Percentiles rank a stretch among this genome's conserved stretches.
Conservation (phyloP, 805 yeast genomes). For the Metschnikowia reukaufii region DNA sequence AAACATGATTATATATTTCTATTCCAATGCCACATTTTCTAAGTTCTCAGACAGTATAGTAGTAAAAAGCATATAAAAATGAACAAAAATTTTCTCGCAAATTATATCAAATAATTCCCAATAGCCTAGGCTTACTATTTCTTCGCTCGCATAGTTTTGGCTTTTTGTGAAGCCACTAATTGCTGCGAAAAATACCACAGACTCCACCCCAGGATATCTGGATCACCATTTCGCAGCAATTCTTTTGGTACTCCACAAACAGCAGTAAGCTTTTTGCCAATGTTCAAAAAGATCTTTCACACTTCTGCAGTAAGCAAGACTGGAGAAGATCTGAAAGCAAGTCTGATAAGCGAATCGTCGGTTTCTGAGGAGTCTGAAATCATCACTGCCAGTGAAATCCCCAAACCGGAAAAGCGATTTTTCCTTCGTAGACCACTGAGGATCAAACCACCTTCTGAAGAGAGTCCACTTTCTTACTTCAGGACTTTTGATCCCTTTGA, state of each 20-base stretch:
- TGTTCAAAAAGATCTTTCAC: constrained; percentile 18
- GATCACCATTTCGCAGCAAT: constrained; percentile 7
- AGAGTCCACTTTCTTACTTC: constrained; percentile 2
- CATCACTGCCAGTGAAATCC: constrained; percentile 8
- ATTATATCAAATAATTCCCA: too few species aligned
- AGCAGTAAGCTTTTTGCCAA: constrained; percentile 7
- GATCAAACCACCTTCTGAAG: neutral
- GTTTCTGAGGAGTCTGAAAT: constrained; percentile 14
- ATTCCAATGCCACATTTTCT: too few species aligned
- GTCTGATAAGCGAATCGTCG: constrained; percentile 6
- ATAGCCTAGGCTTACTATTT: too few species aligned
- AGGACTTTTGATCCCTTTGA: constrained; percentile 17
- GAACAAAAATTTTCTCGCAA: too few species aligned
- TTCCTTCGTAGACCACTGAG: constrained; percentile 13
- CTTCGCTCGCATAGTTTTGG: neutral
- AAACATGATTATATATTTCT: too few species aligned
- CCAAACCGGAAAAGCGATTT: constrained; percentile 13
- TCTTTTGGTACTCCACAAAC: constrained; percentile 2
- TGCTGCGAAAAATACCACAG: constrained; percentile 4
- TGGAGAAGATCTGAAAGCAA: neutral
- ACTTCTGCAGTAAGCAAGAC: constrained; percentile 7
- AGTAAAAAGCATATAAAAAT: too few species aligned
- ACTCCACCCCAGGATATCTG: neutral
- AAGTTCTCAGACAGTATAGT: too few species aligned
- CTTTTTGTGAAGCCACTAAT: constrained; percentile 1